phyloP scores from a whole-genome alignment of 2,329 filamentous ascomycete species.

The Botrytis elliptica region DNA sequence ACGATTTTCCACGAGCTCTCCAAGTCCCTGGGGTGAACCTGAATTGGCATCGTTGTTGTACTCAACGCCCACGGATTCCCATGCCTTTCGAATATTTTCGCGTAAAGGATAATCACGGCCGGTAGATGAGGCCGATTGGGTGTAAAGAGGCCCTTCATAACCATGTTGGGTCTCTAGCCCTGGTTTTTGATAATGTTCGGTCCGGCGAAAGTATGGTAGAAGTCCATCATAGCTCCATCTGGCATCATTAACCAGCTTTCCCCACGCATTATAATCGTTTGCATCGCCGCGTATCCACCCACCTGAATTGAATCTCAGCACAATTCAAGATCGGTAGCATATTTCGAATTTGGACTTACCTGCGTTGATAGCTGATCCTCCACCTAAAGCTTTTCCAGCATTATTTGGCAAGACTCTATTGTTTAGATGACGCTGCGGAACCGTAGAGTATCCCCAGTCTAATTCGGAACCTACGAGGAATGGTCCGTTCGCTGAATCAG shows the following conservation, averaged over 20 bases:
- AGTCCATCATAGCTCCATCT: constrained; percentile 49
- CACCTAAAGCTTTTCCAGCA: constrained; percentile 45
- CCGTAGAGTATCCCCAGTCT: constrained; percentile 42
- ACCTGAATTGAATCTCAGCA: too few species aligned
- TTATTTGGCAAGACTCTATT: constrained; percentile 35
- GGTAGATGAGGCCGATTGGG: background rate
- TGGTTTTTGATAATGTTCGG: constrained; percentile 36
- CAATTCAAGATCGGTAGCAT: too few species aligned
- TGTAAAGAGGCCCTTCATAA: constrained; percentile 1
- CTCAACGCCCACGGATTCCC: background rate
- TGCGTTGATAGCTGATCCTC: constrained; percentile 44
- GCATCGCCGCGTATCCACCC: constrained; percentile 46
- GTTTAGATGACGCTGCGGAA: constrained; percentile 36
- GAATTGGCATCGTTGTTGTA: background rate
- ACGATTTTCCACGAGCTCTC: background rate
- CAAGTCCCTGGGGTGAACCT: background rate
- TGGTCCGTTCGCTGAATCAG: background rate
- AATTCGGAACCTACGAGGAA: constrained; percentile 21
- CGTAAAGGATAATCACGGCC: background rate
- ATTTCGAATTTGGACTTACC: background rate
- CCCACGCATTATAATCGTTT: constrained; percentile 49
- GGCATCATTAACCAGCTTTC: constrained; percentile 41
- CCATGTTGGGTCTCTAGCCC: constrained; percentile 2
- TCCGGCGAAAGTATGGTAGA: constrained; percentile 46
- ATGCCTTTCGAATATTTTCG: background rate